Percentiles rank a stretch among this genome's conserved stretches.
These are phyloP conservation scores for Arabidopsis thaliana DNA, from an alignment of 345 rosid genomes.

Conservation along the genomic window TAIR10.1 NC_003070.9:22688001-22688500, in stretches of 20 bases:
- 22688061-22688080: constrained; percentile 43
- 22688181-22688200: not conserved
- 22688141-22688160: constrained; percentile 25
- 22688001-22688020: constrained; percentile 25
- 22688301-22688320: not conserved
- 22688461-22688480: not conserved
- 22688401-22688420: not conserved
- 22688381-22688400: not conserved
- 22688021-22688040: constrained; percentile 46
- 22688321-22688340: not conserved
- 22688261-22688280: constrained; percentile 25
- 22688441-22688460: not conserved
- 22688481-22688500: not conserved
- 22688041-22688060: constrained; percentile 51
- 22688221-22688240: constrained; percentile 21
- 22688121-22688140: constrained; percentile 42
- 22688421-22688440: not conserved
- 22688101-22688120: constrained; percentile 23
- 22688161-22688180: constrained; percentile 17
- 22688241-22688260: constrained; percentile 5
- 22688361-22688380: constrained; percentile 13
- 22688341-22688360: not conserved
- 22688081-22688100: constrained; percentile 46
- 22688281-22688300: constrained; percentile 5
- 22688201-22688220: not conserved